Evolutionary conservation across 345 rosid genomes (phyloP).

Genomic region (Jatropha curcas): DNA sequence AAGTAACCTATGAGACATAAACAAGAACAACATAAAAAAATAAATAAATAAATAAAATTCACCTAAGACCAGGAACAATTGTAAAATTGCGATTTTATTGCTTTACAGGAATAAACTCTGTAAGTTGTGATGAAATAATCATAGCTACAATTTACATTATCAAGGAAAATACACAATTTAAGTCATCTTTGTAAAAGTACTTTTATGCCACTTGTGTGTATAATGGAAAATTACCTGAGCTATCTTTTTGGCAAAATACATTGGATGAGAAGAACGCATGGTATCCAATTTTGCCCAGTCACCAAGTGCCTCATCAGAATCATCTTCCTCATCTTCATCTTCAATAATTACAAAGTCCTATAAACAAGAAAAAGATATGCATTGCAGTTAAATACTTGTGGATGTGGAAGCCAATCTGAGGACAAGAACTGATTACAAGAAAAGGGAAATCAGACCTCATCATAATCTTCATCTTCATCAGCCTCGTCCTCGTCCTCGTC

Average conservation of each 20-base stretch:
- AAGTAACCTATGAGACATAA: constrained; percentile 53
- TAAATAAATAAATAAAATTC: constrained; percentile 15
- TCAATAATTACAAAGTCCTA: constrained; percentile 81
- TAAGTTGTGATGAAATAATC: neutral
- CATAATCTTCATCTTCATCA: constrained; percentile 47
- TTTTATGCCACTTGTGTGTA: neutral
- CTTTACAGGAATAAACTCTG: neutral
- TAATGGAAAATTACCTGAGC: constrained; percentile 49
- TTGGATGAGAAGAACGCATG: constrained; percentile 89
- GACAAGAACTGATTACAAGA: constrained; percentile 13
- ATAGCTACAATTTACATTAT: neutral
- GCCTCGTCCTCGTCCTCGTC: constrained; percentile 34
- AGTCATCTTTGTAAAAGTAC: constrained; percentile 1
- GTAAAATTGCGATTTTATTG: neutral
- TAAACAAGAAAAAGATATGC: constrained; percentile 23
- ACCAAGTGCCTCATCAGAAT: constrained; percentile 59
- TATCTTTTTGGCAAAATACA: constrained; percentile 83
- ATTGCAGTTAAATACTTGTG: constrained; percentile 13
- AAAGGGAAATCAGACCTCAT: constrained; percentile 45
- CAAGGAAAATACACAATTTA: neutral
- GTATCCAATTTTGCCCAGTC: constrained; percentile 95
- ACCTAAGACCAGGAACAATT: neutral
- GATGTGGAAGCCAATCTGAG: constrained; percentile 7
- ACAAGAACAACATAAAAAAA: constrained; percentile 19
- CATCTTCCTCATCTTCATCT: constrained; percentile 56